Conservation (phyloP, 768 basidiomycete species). For the Serendipita sp. region DNA sequence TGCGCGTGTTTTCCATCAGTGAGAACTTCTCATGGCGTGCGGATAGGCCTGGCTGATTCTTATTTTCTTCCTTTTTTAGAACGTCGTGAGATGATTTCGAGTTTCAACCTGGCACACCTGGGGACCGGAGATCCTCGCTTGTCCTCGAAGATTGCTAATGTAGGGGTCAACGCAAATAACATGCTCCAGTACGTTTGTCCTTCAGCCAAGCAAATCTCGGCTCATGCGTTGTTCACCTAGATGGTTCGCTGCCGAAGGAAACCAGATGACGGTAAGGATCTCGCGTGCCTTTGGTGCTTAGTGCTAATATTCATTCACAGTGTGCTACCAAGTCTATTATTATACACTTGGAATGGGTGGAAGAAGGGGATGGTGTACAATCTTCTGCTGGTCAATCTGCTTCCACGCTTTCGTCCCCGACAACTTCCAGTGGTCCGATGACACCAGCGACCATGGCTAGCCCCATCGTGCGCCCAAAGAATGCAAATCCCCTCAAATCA, state of each 20-base stretch:
- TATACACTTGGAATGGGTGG: constrained; percentile 74
- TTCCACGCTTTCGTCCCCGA: constrained; percentile 1
- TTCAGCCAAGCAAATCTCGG: neutral
- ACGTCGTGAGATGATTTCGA: constrained; percentile 78
- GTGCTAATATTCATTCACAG: constrained; percentile 23
- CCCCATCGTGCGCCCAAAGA: constrained; percentile 8
- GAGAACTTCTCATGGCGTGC: constrained; percentile 20
- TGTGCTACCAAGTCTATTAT: constrained; percentile 83
- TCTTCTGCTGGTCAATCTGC: constrained; percentile 11
- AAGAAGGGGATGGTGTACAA: constrained; percentile 30
- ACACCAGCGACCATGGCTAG: constrained; percentile 1
- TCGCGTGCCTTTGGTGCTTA: neutral
- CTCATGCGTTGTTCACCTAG: constrained; percentile 20
- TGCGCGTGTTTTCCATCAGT: constrained; percentile 84
- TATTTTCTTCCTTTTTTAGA: constrained; percentile 20
- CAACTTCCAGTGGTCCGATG: constrained; percentile 12
- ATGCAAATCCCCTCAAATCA: constrained; percentile 15
- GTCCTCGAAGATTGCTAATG: constrained; percentile 52
- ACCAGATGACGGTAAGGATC: constrained; percentile 66
- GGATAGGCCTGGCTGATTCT: neutral
- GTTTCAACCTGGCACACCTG: constrained; percentile 74
- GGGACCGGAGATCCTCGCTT: constrained; percentile 51
- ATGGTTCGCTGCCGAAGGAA: constrained; percentile 84
- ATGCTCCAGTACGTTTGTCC: constrained; percentile 54
- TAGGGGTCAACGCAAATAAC: constrained; percentile 69